Percentiles rank a stretch among this genome's conserved stretches.
These are phyloP conservation scores for Cryptosporidium sp. DNA, from an alignment of 169 alveolate genomes.

Conservation along the genomic window DNA sequence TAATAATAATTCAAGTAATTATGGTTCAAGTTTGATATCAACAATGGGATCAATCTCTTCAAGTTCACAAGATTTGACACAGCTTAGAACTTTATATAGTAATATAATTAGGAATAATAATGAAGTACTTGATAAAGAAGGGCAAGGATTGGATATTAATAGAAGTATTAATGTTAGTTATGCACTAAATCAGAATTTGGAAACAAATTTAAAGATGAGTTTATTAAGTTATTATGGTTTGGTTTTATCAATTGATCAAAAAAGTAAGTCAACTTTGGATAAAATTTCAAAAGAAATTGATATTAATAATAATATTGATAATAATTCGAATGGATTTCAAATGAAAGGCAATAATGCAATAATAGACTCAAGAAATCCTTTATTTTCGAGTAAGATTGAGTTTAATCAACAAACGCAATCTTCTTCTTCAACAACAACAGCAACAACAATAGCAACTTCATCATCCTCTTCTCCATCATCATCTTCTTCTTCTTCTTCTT, in stretches of 20 bases:
- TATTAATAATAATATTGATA: too few relatives aligned
- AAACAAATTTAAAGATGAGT: constrained; percentile 27
- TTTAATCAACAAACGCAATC: background rate
- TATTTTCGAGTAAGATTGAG: constrained; percentile 4
- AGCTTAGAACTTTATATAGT: constrained; percentile 15
- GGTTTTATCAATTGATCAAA: constrained; percentile 2
- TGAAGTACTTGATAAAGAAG: background rate
- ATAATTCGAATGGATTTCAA: too few relatives aligned
- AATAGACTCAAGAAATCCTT: background rate
- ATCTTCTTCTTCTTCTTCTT: background rate
- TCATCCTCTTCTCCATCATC: background rate
- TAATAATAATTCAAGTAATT: background rate
- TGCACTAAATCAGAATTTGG: constrained; percentile 32
- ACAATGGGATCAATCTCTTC: background rate
- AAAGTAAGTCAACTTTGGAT: background rate
- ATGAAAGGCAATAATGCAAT: too few relatives aligned
- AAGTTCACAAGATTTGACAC: constrained; percentile 21
- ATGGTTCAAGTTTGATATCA: background rate
- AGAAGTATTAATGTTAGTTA: constrained; percentile 1
- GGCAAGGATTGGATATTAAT: constrained; percentile 1
- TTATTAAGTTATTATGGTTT: constrained; percentile 54
- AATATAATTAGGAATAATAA: constrained; percentile 31
- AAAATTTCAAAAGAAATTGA: background rate
- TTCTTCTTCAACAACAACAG: background rate
- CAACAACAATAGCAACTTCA: background rate